A percentile compares a stretch with the other conserved stretches of the same genome.
Evolutionary conservation across 805 yeast genomes (phyloP).

Genomic region (Cyberlindnera bimundalis): DNA sequence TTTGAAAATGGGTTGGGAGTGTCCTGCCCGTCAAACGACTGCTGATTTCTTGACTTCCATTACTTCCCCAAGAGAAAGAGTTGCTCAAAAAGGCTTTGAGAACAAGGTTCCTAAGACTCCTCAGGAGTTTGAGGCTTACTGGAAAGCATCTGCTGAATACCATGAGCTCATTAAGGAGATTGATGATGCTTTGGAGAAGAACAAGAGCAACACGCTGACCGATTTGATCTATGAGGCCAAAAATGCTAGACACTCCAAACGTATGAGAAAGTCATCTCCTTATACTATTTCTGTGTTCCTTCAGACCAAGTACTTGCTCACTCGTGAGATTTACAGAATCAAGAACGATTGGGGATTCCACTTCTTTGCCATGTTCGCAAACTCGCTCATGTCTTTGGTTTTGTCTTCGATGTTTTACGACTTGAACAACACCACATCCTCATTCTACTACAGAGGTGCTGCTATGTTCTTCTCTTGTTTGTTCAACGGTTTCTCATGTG

Average conservation of each 20-base stretch:
- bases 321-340: slow-evolving; percentile 46
- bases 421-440: slow-evolving; percentile 37
- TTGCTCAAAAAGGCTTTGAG: slow-evolving; percentile 40
- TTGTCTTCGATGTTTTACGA: slow-evolving; percentile 58
- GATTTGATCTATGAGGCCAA: slow-evolving; percentile 40
- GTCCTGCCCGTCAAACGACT: slow-evolving; percentile 56
- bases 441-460: slow-evolving; percentile 56
- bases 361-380: slow-evolving; percentile 40
- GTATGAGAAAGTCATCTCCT: slow-evolving; percentile 43
- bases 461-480: slow-evolving; percentile 64
- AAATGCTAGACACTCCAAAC: slow-evolving; percentile 48
- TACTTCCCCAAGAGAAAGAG: slow-evolving; percentile 52
- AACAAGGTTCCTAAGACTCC: slow-evolving; percentile 49
- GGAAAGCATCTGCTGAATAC: slow-evolving; percentile 45
- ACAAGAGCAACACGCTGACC: slow-evolving; percentile 33
- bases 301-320: slow-evolving; percentile 46
- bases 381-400: slow-evolving; percentile 50
- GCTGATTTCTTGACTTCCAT: slow-evolving; percentile 56
- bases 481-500: slow-evolving; percentile 60
- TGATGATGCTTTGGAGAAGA: slow-evolving; percentile 4
- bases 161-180: slow-evolving; percentile 7
- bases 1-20: slow-evolving; percentile 50
- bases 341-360: slow-evolving; percentile 46
- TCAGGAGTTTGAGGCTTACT: slow-evolving; percentile 45
- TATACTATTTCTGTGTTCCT: slow-evolving; percentile 47